Conservation (phyloP, 2,329 filamentous ascomycete species). For the Colletotrichum lupini region DNA sequence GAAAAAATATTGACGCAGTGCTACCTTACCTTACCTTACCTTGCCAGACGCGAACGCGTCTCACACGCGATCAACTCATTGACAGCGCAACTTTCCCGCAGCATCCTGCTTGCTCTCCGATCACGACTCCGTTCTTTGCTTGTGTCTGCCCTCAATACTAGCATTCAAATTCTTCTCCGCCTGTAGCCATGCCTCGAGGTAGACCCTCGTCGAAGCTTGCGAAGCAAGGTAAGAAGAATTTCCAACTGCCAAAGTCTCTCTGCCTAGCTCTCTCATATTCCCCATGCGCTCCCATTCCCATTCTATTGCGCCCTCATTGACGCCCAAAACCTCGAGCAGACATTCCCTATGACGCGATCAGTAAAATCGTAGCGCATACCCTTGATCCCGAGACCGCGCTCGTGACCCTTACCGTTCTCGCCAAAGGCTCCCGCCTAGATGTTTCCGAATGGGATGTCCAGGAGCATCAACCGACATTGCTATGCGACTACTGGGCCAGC, state of each 20-base stretch:
- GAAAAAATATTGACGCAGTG: background rate
- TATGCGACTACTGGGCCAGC: constrained; percentile 23
- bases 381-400: constrained; percentile 21
- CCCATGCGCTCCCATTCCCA: background rate
- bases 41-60: constrained; percentile 22
- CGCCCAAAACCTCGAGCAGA: background rate
- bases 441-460: constrained; percentile 31
- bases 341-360: constrained; percentile 25
- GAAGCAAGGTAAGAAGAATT: constrained; percentile 18
- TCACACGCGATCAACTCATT: background rate
- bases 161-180: background rate
- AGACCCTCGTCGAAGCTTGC: constrained; percentile 6
- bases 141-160: background rate
- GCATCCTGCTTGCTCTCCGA: background rate
- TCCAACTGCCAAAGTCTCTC: background rate
- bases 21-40: background rate
- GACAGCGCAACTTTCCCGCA: background rate
- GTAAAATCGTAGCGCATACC: constrained; percentile 16
- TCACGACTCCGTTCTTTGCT: background rate
- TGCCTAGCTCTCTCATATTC: background rate
- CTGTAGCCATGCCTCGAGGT: constrained; percentile 20
- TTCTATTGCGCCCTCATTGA: background rate
- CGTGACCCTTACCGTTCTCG: constrained; percentile 23
- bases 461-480: constrained; percentile 19
- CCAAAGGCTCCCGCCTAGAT: constrained; percentile 1